Percentiles rank a stretch among this genome's conserved stretches.
Conservation (phyloP, 805 yeast species). For the Cephaloascus fragrans region DNA sequence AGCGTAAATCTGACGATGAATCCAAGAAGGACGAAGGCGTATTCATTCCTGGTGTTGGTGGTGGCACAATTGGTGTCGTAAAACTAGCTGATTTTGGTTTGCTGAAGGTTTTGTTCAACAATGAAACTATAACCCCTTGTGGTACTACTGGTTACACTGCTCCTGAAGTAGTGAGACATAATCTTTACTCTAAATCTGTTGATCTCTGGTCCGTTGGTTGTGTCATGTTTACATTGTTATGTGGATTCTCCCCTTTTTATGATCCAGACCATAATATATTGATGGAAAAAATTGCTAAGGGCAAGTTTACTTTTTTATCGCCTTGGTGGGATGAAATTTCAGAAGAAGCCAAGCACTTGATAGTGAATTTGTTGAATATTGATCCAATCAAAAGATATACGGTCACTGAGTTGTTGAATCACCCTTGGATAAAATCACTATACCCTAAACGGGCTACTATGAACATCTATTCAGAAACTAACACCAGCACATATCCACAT, state of each 20-base stretch:
- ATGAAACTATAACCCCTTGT: constrained; percentile 58
- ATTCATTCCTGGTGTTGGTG: constrained; percentile 42
- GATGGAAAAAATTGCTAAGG: constrained; percentile 59
- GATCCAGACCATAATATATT: constrained; percentile 57
- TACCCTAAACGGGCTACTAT: not conserved
- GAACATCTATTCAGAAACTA: not conserved
- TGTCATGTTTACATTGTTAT: constrained; percentile 55
- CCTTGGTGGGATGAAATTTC: constrained; percentile 91
- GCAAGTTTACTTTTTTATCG: constrained; percentile 61
- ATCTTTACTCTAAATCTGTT: constrained; percentile 54
- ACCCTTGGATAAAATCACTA: constrained; percentile 48
- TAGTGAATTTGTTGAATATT: constrained; percentile 54
- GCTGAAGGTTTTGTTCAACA: constrained; percentile 45
- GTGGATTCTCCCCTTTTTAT: constrained; percentile 71
- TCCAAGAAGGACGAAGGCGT: constrained; percentile 54
- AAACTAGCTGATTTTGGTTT: constrained; percentile 66
- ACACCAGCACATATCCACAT: not conserved
- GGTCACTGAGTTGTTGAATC: constrained; percentile 54
- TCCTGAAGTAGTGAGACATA: constrained; percentile 56
- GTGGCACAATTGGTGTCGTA: constrained; percentile 54
- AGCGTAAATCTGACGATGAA: constrained; percentile 48
- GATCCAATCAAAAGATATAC: constrained; percentile 63
- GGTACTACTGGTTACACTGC: constrained; percentile 74
- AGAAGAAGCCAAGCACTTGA: constrained; percentile 59
- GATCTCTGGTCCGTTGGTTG: constrained; percentile 73